Evolutionary conservation across 345 rosid genomes (phyloP).

Genomic region (Salix purpurea): DNA sequence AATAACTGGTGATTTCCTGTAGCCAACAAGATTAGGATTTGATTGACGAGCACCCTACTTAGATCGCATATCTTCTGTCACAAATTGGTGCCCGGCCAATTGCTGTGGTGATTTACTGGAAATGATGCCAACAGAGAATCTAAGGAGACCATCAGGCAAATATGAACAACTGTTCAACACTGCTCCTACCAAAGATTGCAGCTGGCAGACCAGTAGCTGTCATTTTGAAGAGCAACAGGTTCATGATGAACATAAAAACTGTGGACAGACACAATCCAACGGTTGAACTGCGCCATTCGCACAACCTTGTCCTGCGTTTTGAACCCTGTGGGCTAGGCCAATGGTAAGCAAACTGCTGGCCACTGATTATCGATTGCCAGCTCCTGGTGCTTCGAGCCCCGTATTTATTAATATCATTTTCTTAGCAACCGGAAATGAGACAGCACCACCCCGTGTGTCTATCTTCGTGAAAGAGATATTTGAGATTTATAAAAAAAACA

Average conservation of each 20-base stretch:
- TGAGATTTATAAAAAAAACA: too few relatives aligned
- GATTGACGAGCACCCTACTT: not conserved
- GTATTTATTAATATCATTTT: not conserved
- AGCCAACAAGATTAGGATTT: not conserved
- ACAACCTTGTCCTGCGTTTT: not conserved
- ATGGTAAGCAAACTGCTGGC: not conserved
- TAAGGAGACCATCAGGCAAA: too few relatives aligned
- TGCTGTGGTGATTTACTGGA: not conserved
- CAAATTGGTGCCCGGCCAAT: not conserved
- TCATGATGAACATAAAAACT: not conserved
- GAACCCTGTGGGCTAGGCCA: slow-evolving; percentile 2
- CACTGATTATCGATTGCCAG: not conserved
- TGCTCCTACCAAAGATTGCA: not conserved
- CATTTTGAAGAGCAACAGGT: not conserved
- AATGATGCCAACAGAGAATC: too few relatives aligned
- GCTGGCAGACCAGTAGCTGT: not conserved
- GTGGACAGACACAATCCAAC: not conserved
- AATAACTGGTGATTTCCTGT: not conserved
- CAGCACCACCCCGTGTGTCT: not conserved
- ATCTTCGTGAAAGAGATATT: too few relatives aligned
- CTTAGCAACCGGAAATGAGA: not conserved
- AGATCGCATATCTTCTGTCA: not conserved
- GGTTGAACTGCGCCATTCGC: not conserved
- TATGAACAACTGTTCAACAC: not conserved
- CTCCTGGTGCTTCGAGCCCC: not conserved